Evolutionary conservation across 768 basidiomycete species (phyloP), one percentile per base, ranked within the genome.

Genomic region (Suillus occidentalis): DNA sequence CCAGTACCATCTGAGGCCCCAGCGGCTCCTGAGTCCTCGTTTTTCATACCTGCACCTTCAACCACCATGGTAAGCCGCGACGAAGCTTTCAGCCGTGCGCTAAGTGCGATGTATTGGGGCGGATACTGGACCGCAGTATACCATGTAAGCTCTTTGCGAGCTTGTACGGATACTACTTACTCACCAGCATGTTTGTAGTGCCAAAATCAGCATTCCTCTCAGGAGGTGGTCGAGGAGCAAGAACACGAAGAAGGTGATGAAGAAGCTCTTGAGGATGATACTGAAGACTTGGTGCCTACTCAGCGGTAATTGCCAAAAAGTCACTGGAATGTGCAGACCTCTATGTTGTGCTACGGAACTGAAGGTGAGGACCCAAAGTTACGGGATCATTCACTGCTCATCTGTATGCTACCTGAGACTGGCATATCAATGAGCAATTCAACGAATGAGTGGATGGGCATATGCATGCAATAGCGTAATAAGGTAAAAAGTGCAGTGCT

Each of bases 111-210:
- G 87, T 94, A 94, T 73, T 94, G 92, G 92, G 81, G 83, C 28
- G 92, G 92, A 22, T 94, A 94, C 73, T 94, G 92, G 91, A 92
- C 91, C 3, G 91, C 91, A 1, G 83, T 92, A 56, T 94, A 93
- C 71, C 89, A 94, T 73, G 92, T 91, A 69, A 58, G 86, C 80
- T 14, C 1, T 22, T 40, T 62, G 10, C 6, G 18, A 64, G 49
- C 10, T 5, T 52, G 55, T 16, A 14, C 20, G 28, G 47, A 39
- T 22, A 13, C 20, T 60, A 34, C 56, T 49, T n/a, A 55, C 36
- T 59, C 52, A 68, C 31, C 59, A 63, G 18, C 55, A 65, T 43
- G 37, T 39, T 36, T 68, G 9, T 59, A 80, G 80, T 78, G 72
- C 61, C 82, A 81, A 67, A 73, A 64, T 63, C 72, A 70, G 60